Percentiles rank a stretch among this genome's conserved stretches.
phyloP scores from a whole-genome alignment of 495 filamentous ascomycete species.

The Xanthoparmelia taractica region DNA sequence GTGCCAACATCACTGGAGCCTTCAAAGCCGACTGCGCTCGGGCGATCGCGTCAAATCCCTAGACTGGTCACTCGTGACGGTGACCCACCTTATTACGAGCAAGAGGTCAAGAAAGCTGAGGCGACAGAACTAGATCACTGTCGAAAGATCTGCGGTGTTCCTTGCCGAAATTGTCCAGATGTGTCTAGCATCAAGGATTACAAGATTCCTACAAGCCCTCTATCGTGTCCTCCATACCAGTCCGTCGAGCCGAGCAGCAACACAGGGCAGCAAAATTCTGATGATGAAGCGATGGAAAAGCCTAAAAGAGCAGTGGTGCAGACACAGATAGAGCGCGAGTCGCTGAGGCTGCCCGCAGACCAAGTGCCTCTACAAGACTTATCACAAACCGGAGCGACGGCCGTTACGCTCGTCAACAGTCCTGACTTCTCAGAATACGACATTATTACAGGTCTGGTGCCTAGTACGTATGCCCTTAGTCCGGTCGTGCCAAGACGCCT shows the following conservation, averaged over 20 bases:
- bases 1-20: conserved; percentile 12
- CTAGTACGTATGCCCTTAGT: neutral
- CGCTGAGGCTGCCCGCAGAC: neutral
- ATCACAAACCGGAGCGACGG: neutral
- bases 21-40: neutral
- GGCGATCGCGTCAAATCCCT: conserved; percentile 2
- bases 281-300: neutral
- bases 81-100: conserved; percentile 10
- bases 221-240: neutral
- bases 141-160: neutral
- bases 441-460: neutral
- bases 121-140: conserved; percentile 12
- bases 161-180: neutral
- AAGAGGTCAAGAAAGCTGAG: conserved; percentile 13
- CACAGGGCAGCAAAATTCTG: neutral
- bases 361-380: neutral
- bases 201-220: neutral
- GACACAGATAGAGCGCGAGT: too few relatives aligned
- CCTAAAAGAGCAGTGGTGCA: neutral
- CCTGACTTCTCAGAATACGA: neutral
- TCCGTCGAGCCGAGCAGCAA: neutral
- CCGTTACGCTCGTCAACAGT: conserved; percentile 10
- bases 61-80: neutral
- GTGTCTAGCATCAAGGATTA: neutral
- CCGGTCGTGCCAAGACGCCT: neutral